Evolutionary conservation across 225 moss, liverwort and hornwort species (phyloP), one percentile per base, ranked within the genome.

Genomic region (Antitrichia curtipendula): DNA sequence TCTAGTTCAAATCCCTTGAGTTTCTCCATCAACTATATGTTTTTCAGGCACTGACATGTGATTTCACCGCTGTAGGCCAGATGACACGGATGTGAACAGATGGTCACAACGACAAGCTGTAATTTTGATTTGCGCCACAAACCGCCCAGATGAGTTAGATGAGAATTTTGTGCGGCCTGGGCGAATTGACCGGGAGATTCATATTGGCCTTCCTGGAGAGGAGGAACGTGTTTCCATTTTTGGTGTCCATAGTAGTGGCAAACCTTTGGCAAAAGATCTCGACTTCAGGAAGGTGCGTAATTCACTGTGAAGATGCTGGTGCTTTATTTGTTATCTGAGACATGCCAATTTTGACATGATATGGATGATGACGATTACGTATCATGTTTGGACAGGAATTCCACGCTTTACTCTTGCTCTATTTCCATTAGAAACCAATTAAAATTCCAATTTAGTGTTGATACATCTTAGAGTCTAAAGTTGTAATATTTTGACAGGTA

Each of bases 71-170:
- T 89, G 88, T 94, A 98, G 98, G 92, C 99, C 99, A 89, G 99
- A 99, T 58, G 97, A 99, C 74, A 97, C 99, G 65, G 97, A 99
- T 90, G 94, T 99, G 34, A 91, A 95, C 87, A 96, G 99, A 84
- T 99, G 91, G 86, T 95, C 99, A 75, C 91, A 45, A 88, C 97
- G 99, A 78, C 99, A 99, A 93, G 93, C 99, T 62, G 99, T 99
- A 21, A 94, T 99, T 86, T 84, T 99, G 87, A 99, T 99, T 47
- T 96, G 97, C 91, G 99, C 99, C 88, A 99, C 99, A 52, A 99
- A 99, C 86, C 96, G 99, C 79, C 97, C 99, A 38, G 99, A 99
- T 91, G 99, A 99, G 86, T 91, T 99, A 69, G 99, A 99, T 92
- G 97, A 99, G 86, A 91, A 92, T 64, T 95, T 99, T 50, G 68